phyloP scores from a whole-genome alignment of 1,284 basidiomycete genomes.

The Cryptococcus maquisensis region DNA sequence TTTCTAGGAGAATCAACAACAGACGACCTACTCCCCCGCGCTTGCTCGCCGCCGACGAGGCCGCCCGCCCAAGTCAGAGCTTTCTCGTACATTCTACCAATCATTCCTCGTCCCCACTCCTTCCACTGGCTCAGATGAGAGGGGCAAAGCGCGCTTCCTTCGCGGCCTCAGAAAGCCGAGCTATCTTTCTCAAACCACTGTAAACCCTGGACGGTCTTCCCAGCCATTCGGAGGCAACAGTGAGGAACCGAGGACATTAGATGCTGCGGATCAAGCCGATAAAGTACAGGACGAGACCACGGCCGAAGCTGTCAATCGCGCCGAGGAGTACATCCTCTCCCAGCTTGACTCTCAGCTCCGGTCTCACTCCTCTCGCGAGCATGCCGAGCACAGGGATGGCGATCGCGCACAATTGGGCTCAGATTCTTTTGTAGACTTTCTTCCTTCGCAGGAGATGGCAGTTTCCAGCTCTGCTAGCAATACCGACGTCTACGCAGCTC shows the following conservation, averaged over 20 bases:
- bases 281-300: slow-evolving; percentile 3
- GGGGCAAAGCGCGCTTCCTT: not conserved
- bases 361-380: not conserved
- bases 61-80: slow-evolving; percentile 28
- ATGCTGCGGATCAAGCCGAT: not conserved
- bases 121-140: not conserved
- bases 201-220: not conserved
- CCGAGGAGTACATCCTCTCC: slow-evolving; percentile 30
- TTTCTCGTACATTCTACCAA: slow-evolving; percentile 11
- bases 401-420: slow-evolving; percentile 15
- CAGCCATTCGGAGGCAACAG: not conserved
- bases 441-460: slow-evolving; percentile 18
- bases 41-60: slow-evolving; percentile 32
- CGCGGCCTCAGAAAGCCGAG: not conserved
- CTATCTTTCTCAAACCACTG: not conserved
- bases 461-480: not conserved
- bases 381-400: not conserved
- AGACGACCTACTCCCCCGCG: slow-evolving; percentile 35
- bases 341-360: slow-evolving; percentile 14
- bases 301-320: slow-evolving; percentile 19
- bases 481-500: not conserved
- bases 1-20: slow-evolving; percentile 6
- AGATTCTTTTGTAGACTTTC: slow-evolving; percentile 29
- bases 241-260: not conserved
- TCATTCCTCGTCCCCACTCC: slow-evolving; percentile 8